phyloP scores from a whole-genome alignment of 192 early-diverging fungal genomes.

The Linnemannia exigua region DNA sequence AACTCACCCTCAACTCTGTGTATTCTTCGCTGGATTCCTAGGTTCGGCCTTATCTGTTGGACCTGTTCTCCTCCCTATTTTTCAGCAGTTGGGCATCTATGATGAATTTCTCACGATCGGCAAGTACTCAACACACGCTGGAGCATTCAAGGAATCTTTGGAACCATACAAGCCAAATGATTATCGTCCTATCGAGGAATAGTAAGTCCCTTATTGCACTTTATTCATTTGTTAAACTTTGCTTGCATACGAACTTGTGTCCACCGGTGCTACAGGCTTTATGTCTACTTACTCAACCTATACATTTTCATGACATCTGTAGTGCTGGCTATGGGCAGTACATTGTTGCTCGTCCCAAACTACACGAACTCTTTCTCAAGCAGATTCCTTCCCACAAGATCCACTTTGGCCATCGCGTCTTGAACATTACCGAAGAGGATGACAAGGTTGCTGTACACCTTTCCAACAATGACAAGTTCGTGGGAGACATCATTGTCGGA shows the following conservation, averaged over 20 bases:
- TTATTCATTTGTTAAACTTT: too few relatives aligned
- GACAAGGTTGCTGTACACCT: background rate
- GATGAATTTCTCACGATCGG: background rate
- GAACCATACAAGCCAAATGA: too few relatives aligned
- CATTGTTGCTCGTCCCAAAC: background rate
- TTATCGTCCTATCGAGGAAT: too few relatives aligned
- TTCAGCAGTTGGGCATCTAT: conserved; percentile 16
- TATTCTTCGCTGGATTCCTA: background rate
- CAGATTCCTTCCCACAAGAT: background rate
- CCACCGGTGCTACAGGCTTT: too few relatives aligned
- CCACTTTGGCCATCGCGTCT: background rate
- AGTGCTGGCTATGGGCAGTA: background rate
- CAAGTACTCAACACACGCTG: background rate
- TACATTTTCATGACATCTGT: background rate
- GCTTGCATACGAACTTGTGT: too few relatives aligned
- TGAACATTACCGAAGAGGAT: background rate
- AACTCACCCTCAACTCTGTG: background rate
- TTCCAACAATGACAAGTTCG: background rate
- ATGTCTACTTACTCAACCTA: too few relatives aligned
- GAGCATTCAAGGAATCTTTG: too few relatives aligned
- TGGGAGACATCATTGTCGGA: conserved; percentile 18
- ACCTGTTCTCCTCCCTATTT: background rate
- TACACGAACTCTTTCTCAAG: background rate
- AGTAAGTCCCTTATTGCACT: too few relatives aligned
- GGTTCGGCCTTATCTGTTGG: conserved; percentile 2